A percentile compares a stretch with the other conserved stretches of the same genome.
Evolutionary conservation across 805 yeast species (phyloP).

Genomic region (Candida alai): DNA sequence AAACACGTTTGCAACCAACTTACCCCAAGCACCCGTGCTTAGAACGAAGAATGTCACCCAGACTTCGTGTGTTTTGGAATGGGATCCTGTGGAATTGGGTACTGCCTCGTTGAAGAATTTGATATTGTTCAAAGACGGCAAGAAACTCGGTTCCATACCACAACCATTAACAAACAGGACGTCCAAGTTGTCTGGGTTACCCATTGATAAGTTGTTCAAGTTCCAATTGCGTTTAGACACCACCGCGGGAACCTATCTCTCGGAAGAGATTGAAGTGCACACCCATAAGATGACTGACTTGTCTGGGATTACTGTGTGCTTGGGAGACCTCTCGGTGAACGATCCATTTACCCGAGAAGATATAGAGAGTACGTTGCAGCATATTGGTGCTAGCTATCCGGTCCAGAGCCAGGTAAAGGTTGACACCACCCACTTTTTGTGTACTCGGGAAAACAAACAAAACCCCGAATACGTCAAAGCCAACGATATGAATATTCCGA

Average conservation of each 20-base stretch:
- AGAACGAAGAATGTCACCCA: slow-evolving; percentile 79
- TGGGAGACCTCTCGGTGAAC: slow-evolving; percentile 69
- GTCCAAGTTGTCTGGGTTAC: slow-evolving; percentile 86
- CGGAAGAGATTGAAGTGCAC: slow-evolving; percentile 63
- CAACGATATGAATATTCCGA: slow-evolving; percentile 79
- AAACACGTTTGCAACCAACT: slow-evolving; percentile 63
- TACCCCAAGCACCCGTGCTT: slow-evolving; percentile 70
- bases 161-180: slow-evolving; percentile 73
- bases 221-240: slow-evolving; percentile 82
- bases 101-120: slow-evolving; percentile 75
- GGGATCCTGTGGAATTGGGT: slow-evolving; percentile 86
- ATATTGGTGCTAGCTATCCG: slow-evolving; percentile 74
- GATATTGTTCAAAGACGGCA: slow-evolving; percentile 69
- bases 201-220: slow-evolving; percentile 76
- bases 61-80: slow-evolving; percentile 89
- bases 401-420: slow-evolving; percentile 69
- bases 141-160: slow-evolving; percentile 77
- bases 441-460: slow-evolving; percentile 58
- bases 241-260: slow-evolving; percentile 79
- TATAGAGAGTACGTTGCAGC: slow-evolving; percentile 54
- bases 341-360: slow-evolving; percentile 47
- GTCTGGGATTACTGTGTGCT: slow-evolving; percentile 85
- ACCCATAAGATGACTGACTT: slow-evolving; percentile 97
- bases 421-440: slow-evolving; percentile 93
- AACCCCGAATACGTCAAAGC: slow-evolving; percentile 74